Base-by-base conservation (phyloP, 345 rosid species). In the Eucalyptus sideroxylon region DNA sequence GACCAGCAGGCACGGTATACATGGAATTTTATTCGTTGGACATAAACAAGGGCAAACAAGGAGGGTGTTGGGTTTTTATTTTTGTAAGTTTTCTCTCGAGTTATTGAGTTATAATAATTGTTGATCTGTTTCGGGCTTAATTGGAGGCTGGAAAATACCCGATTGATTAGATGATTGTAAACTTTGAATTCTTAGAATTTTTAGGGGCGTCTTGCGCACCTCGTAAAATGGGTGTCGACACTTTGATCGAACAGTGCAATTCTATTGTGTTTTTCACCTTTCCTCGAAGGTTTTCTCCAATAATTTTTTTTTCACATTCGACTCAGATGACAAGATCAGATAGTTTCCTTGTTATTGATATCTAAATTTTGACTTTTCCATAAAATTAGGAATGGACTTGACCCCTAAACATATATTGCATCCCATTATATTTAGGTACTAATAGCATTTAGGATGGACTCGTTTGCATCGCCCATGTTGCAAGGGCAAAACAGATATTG, bases 1-100 rank as follows among this genome's bases (percentile, higher is more conserved):
- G 86, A 89, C 88, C 83, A 90, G 93, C 37, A 95, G 94, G 80
- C 96, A 93, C 16, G 96, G 92, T 15, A 15, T n/a, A 3, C 34
- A 65, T 14, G 37, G 30, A 56, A 56, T 23, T 24, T 24, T 23
- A 2, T 26, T 56, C 1, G 62, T 24, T 65, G 72, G 37, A 65
- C 77, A 65, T 65, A 65, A 65, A n/a, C 37, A n/a, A n/a, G 9
- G 16, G 77, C 37, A n/a, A 65, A 65, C 2, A n/a, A 14, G 16
- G 77, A 60, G 62, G 31, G 37, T 1, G 37, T 65, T 14, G 34
- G 34, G 72, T 30, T n/a, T 65, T 65, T n/a, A n/a, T 56, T 30
- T 30, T 14, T 30, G 34, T 2, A 14, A 62, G 37, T 62, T 62
- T 62, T 62, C 37, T 62, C 4, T 27, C 11, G 67, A 60, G 31